phyloP scores from a whole-genome alignment of 2,329 filamentous ascomycete species.

The Dactylellina leptospora region DNA sequence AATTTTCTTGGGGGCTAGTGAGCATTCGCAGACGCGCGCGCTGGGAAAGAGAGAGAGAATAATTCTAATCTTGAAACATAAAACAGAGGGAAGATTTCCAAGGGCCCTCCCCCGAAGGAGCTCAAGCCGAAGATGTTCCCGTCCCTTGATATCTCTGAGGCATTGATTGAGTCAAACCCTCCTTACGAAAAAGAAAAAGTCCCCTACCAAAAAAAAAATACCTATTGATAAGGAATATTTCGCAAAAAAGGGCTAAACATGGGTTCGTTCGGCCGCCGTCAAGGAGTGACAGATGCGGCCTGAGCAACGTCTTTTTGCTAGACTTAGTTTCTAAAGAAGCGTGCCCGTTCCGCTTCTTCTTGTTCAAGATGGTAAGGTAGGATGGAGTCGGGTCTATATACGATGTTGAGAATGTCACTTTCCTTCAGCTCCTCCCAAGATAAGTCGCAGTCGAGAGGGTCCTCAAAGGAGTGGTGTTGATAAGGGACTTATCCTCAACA shows the following conservation, averaged over 20 bases:
- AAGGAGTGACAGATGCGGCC: conserved; percentile 43
- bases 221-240: conserved; percentile 24
- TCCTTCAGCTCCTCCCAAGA: conserved; percentile 38
- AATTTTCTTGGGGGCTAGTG: not conserved
- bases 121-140: conserved; percentile 52
- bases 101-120: conserved; percentile 43
- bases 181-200: conserved; percentile 7
- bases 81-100: not conserved
- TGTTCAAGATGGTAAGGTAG: conserved; percentile 1
- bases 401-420: conserved; percentile 32
- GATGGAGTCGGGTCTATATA: conserved; percentile 44
- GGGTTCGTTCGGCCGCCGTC: not conserved
- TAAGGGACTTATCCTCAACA: conserved; percentile 35
- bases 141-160: conserved; percentile 33
- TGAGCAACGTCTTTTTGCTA: conserved; percentile 16
- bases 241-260: too few species aligned
- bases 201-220: conserved; percentile 8
- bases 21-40: conserved; percentile 36
- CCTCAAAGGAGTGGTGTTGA: conserved; percentile 12
- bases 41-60: conserved; percentile 16
- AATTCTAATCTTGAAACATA: too few species aligned
- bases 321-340: conserved; percentile 5
- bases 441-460: not conserved
- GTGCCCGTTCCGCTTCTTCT: not conserved
- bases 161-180: conserved; percentile 9